Evolutionary conservation across 176 grass and related monocot species (phyloP).

Genomic region (Cymbopogon citratus): DNA sequence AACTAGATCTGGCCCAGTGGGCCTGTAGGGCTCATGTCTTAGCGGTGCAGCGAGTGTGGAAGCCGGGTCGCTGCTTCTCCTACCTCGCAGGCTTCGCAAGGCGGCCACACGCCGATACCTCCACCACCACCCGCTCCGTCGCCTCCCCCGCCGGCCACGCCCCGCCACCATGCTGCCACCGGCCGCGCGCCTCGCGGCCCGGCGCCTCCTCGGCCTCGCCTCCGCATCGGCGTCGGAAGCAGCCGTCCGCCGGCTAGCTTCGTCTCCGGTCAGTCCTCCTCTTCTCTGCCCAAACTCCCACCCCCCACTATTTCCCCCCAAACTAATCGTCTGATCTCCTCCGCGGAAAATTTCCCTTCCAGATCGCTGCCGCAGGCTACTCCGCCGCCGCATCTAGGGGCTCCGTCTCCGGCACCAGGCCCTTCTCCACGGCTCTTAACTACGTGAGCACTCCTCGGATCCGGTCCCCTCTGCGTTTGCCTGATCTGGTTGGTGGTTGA

Average conservation of each 20-base stretch:
- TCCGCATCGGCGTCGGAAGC: constrained; percentile 3
- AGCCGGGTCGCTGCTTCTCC: not conserved
- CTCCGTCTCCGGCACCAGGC: constrained; percentile 31
- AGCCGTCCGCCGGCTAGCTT: constrained; percentile 13
- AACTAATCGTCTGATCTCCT: constrained; percentile 13
- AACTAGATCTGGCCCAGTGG: not conserved
- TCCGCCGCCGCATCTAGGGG: not conserved
- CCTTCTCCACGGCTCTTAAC: constrained; percentile 76
- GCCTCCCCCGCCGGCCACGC: constrained; percentile 26
- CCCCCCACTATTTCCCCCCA: not conserved
- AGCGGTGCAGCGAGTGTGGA: not conserved
- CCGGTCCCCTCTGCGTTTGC: constrained; percentile 7
- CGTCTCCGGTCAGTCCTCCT: constrained; percentile 14
- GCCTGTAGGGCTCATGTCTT: not conserved
- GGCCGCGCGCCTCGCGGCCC: constrained; percentile 53
- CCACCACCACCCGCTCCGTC: not conserved
- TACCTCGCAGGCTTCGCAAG: constrained; percentile 30
- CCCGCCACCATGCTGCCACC: constrained; percentile 44
- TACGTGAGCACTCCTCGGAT: constrained; percentile 59
- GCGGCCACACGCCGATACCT: constrained; percentile 19
- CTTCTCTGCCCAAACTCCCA: not conserved
- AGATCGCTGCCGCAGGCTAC: constrained; percentile 36
- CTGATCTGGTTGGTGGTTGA: constrained; percentile 28
- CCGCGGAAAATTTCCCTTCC: not conserved
- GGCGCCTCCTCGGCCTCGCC: constrained; percentile 50